These are phyloP conservation scores for Umbelopsis isabellina DNA, from an alignment of 192 early-diverging fungal genomes.

Conservation along the genomic window DNA sequence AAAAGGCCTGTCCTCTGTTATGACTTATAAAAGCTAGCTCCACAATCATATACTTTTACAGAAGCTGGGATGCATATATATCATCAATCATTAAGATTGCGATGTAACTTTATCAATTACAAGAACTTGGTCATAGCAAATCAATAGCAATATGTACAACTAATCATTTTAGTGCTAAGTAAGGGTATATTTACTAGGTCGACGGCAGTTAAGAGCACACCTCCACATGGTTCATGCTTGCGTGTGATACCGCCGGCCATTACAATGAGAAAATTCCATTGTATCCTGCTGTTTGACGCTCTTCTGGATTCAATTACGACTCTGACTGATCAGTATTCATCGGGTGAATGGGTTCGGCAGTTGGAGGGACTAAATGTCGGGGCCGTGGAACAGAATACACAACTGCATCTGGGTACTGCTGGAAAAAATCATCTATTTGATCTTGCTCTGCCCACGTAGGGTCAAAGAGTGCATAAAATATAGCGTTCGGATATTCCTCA, in stretches of 20 bases:
- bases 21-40: not conserved
- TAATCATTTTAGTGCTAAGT: too few species aligned
- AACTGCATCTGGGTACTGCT: constrained; percentile 9
- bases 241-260: too few species aligned
- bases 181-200: too few species aligned
- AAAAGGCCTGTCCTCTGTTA: not conserved
- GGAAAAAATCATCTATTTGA: not conserved
- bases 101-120: too few species aligned
- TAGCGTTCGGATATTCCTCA: not conserved
- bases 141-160: too few species aligned
- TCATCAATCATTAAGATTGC: too few species aligned
- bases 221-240: too few species aligned
- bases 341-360: not conserved
- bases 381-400: constrained; percentile 1
- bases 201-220: too few species aligned
- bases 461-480: not conserved
- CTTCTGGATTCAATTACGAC: too few species aligned
- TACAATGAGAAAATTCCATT: too few species aligned
- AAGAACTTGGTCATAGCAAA: too few species aligned
- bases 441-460: constrained; percentile 8
- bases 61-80: not conserved
- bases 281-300: too few species aligned
- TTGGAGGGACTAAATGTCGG: not conserved
- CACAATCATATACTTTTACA: not conserved
- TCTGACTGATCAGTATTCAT: not conserved